phyloP scores from a whole-genome alignment of 768 basidiomycete species.

The Rickenella mellea region DNA sequence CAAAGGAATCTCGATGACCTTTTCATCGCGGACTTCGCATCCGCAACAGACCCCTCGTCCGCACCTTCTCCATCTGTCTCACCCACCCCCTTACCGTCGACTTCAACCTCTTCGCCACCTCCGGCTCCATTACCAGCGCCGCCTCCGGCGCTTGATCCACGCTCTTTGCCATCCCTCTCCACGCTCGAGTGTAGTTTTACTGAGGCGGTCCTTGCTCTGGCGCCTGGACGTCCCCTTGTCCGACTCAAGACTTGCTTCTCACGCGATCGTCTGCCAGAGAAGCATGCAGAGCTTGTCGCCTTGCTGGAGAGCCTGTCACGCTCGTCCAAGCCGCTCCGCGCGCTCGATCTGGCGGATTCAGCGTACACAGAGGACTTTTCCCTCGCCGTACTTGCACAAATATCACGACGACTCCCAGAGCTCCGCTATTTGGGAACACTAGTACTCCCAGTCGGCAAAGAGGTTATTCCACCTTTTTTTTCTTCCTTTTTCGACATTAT shows the following conservation, averaged over 20 bases:
- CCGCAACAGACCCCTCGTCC: slow-evolving; percentile 2
- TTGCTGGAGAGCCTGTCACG: slow-evolving; percentile 37
- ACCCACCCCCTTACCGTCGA: slow-evolving; percentile 15
- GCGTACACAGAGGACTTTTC: slow-evolving; percentile 46
- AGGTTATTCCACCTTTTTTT: slow-evolving; percentile 26
- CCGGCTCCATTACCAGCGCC: slow-evolving; percentile 9
- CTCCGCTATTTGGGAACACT: slow-evolving; percentile 57
- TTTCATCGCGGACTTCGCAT: slow-evolving; percentile 35
- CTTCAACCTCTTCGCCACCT: slow-evolving; percentile 7
- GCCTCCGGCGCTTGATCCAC: slow-evolving; percentile 17
- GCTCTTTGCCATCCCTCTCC: slow-evolving; percentile 36
- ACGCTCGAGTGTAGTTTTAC: slow-evolving; percentile 59
- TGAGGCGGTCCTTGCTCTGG: slow-evolving; percentile 48
- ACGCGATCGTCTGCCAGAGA: slow-evolving; percentile 33
- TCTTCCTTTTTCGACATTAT: neutral
- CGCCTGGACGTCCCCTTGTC: slow-evolving; percentile 49
- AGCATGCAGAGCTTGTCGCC: slow-evolving; percentile 39
- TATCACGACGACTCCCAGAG: slow-evolving; percentile 26
- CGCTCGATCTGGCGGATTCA: slow-evolving; percentile 57
- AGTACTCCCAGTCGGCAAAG: slow-evolving; percentile 45
- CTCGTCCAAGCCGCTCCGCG: slow-evolving; percentile 33
- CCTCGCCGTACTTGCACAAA: slow-evolving; percentile 37
- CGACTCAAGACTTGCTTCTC: slow-evolving; percentile 66
- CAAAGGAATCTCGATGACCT: slow-evolving; percentile 42
- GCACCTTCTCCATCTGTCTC: slow-evolving; percentile 23